phyloP scores from a whole-genome alignment of 352 stramenopile genomes.

The Thalassiosira allenii region DNA sequence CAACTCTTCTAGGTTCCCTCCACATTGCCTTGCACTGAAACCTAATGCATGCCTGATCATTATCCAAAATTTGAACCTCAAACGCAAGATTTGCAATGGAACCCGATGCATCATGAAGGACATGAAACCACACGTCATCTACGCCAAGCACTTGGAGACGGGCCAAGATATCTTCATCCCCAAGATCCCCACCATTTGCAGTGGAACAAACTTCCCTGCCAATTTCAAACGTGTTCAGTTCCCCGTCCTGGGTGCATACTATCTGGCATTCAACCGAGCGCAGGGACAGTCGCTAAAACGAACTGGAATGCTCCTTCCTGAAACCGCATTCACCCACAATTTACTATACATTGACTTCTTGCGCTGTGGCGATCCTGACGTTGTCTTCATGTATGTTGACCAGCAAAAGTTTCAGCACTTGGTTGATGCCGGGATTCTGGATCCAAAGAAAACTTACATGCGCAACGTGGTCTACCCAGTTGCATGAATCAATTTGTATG shows the following conservation, averaged over 20 bases:
- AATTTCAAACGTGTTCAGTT: constrained; percentile 47
- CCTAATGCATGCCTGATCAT: constrained; percentile 7
- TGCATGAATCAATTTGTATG: no score
- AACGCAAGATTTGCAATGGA: constrained; percentile 4
- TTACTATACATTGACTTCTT: constrained; percentile 33
- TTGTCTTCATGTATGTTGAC: constrained; percentile 36
- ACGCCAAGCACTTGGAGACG: constrained; percentile 5
- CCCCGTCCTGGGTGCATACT: constrained; percentile 33
- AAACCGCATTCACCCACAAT: constrained; percentile 37
- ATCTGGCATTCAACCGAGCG: constrained; percentile 39
- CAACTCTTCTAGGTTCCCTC: constrained; percentile 19
- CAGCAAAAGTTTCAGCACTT: constrained; percentile 33
- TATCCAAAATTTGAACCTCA: constrained; percentile 1
- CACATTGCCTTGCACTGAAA: constrained; percentile 28
- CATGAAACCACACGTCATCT: background rate
- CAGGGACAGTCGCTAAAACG: constrained; percentile 36
- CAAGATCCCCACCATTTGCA: constrained; percentile 29
- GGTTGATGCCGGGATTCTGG: background rate
- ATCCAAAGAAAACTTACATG: constrained; percentile 12
- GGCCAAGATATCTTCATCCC: constrained; percentile 13
- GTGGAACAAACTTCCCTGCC: constrained; percentile 7
- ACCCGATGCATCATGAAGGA: constrained; percentile 10
- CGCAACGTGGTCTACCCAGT: constrained; percentile 43
- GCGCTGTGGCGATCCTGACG: constrained; percentile 21
- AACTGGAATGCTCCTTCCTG: constrained; percentile 32